Percentiles rank a stretch among this genome's conserved stretches.
Conservation (phyloP, 306 rosid genomes). For the Sicyos baderoa region DNA sequence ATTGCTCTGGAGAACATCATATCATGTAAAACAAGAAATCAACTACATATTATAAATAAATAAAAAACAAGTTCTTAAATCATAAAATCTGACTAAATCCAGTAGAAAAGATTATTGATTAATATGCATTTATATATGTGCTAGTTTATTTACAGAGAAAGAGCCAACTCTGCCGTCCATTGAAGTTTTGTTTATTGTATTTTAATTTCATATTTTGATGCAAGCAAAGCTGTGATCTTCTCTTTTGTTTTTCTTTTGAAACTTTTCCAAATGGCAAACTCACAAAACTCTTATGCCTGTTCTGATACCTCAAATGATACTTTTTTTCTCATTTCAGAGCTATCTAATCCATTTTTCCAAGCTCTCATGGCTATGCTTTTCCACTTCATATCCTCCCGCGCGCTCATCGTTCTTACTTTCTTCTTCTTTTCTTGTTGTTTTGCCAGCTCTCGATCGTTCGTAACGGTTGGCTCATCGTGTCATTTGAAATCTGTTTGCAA, state of each 20-base stretch:
- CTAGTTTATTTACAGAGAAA: too few species aligned
- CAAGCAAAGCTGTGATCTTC: conserved; percentile 1
- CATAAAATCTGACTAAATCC: conserved; percentile 8
- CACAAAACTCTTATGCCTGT: neutral
- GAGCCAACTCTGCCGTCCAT: conserved; percentile 8
- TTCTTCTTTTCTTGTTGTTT: conserved; percentile 26
- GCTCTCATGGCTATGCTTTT: conserved; percentile 36
- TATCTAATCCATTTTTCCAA: conserved; percentile 2
- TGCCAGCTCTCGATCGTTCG: conserved; percentile 35
- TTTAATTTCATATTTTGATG: neutral
- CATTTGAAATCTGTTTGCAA: conserved; percentile 35
- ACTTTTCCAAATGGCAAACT: conserved; percentile 14
- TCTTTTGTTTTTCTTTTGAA: conserved; percentile 15
- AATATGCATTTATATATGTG: too few species aligned
- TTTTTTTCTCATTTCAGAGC: neutral
- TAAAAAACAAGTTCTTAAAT: neutral
- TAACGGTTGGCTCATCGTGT: conserved; percentile 45
- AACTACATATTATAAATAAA: neutral
- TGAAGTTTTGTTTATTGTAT: neutral
- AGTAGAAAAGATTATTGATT: neutral
- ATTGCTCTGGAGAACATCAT: neutral
- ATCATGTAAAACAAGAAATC: neutral
- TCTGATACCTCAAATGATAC: conserved; percentile 11
- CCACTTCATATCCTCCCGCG: conserved; percentile 23
- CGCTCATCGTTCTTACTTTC: conserved; percentile 25